Percentiles rank a stretch among this genome's conserved stretches.
phyloP scores from a whole-genome alignment of 148 eudicot species.

The Persicaria maculosa region DNA sequence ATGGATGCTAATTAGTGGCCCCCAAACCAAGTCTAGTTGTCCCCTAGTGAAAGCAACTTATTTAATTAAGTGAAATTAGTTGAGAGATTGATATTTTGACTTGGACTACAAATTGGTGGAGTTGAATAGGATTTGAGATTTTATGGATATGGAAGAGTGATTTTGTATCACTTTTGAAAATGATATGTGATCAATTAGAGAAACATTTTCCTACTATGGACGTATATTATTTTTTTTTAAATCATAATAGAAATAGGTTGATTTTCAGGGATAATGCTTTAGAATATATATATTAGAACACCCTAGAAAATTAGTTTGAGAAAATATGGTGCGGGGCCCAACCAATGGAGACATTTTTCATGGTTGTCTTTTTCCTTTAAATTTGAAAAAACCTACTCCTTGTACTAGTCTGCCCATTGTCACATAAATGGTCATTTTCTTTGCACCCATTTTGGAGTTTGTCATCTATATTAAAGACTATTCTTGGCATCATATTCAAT shows the following conservation, averaged over 20 bases:
- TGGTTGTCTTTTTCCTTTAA: not conserved
- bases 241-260: too few relatives aligned
- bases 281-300: too few relatives aligned
- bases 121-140: not conserved
- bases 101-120: not conserved
- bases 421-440: not conserved
- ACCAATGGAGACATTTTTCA: not conserved
- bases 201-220: too few relatives aligned
- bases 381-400: not conserved
- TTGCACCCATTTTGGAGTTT: not conserved
- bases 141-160: not conserved
- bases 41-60: not conserved
- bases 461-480: not conserved
- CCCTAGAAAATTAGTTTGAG: not conserved
- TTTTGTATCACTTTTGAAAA: not conserved
- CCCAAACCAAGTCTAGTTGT: slow-evolving; percentile 8
- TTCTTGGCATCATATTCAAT: not conserved
- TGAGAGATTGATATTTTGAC: not conserved
- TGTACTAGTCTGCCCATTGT: not conserved
- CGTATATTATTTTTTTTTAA: too few relatives aligned
- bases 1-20: not conserved
- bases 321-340: not conserved
- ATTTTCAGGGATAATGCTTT: too few relatives aligned
- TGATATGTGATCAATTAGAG: not conserved
- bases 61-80: not conserved